Base-by-base conservation (phyloP, 1,139 yeast species). In the Pichia sp. region DNA sequence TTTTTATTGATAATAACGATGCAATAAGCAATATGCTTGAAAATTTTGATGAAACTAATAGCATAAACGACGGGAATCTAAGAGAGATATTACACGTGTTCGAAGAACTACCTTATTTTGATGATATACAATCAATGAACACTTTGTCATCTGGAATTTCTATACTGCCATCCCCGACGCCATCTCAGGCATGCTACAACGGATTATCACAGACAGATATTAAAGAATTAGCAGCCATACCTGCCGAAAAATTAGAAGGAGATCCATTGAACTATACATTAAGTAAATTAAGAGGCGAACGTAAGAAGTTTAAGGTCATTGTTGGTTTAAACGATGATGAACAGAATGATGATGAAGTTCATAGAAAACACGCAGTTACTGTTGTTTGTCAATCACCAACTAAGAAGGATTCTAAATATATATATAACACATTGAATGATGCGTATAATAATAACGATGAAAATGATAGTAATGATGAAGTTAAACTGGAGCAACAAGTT, bases 241-340 rank as follows among this genome's bases (percentile, higher is more conserved):
- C 96, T 0, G 96, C 87, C 59, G 90, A 82, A 48, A 69, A 82
- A 1, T 68, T 75, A 39, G 77, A 73, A 34, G 81, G 76, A 28
- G 80, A 80, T 60, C 96, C 96, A 0, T 70, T 89, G n/a, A 76
- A 73, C 45, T 77, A 79, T 44, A 92, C 97, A 0, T 68, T 89
- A 50, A 70, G 72, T 60, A 87, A 85, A 61, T 67, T 89, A 29
- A 95, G 86, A 62, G 97, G 96, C 0, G 77, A 72, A 35, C 39
- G 46, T 9, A 30, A 34, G 23, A 42, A 35, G 7, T 33, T 39
- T 22, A 32, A 35, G 16, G 47, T 48, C 22, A 33, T 49, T n/a
- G 29, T 52, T 33, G 63, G 63, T 1, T 43, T 60, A 36, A 57
- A 58, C 35, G 51, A 48, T 30, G 11, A 3, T 2, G 30, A 32